These are phyloP conservation scores for Sporothrix schenckii DNA, from an alignment of 2,329 filamentous ascomycete genomes.

Conservation along the genomic window DNA sequence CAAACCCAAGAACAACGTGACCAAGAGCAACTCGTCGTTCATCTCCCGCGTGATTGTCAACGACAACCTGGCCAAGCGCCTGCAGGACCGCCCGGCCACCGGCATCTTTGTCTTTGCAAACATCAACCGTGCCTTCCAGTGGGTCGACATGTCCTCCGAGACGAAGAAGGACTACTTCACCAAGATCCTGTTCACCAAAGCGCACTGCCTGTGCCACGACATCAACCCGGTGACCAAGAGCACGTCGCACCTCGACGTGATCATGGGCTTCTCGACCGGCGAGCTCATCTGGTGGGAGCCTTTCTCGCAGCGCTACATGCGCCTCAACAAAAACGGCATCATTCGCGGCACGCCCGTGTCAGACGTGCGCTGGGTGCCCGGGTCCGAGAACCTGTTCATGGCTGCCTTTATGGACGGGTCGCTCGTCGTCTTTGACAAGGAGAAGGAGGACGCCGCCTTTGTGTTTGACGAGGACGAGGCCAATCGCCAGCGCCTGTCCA, in stretches of 20 bases:
- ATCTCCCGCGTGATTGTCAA: constrained; percentile 95
- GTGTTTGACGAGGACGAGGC: constrained; percentile 64
- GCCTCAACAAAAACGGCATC: constrained; percentile 93
- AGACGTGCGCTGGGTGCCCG: constrained; percentile 89
- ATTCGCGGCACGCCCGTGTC: constrained; percentile 86
- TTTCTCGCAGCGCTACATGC: constrained; percentile 90
- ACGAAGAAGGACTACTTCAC: constrained; percentile 84
- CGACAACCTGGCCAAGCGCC: constrained; percentile 74
- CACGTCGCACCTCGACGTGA: constrained; percentile 78
- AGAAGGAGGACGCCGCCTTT: constrained; percentile 86
- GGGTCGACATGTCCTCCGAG: constrained; percentile 83
- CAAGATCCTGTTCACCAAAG: constrained; percentile 96
- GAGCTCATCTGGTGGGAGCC: constrained; percentile 99
- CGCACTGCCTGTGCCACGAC: constrained; percentile 92
- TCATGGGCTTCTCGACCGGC: constrained; percentile 94
- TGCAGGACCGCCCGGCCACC: constrained; percentile 76
- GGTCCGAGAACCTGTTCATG: constrained; percentile 89
- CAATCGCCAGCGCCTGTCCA: constrained; percentile 60
- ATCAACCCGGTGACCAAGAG: constrained; percentile 83
- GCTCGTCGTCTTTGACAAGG: constrained; percentile 93
- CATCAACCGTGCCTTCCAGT: constrained; percentile 92
- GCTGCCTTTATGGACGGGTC: constrained; percentile 91
- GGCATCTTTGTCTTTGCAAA: constrained; percentile 92
- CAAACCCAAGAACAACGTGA: constrained; percentile 97
- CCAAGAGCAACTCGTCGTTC: constrained; percentile 98